A percentile compares a stretch with the other conserved stretches of the same genome.
Evolutionary conservation across 2,329 filamentous ascomycete genomes (phyloP).

Genomic region (Amesomyces nigricolor): DNA sequence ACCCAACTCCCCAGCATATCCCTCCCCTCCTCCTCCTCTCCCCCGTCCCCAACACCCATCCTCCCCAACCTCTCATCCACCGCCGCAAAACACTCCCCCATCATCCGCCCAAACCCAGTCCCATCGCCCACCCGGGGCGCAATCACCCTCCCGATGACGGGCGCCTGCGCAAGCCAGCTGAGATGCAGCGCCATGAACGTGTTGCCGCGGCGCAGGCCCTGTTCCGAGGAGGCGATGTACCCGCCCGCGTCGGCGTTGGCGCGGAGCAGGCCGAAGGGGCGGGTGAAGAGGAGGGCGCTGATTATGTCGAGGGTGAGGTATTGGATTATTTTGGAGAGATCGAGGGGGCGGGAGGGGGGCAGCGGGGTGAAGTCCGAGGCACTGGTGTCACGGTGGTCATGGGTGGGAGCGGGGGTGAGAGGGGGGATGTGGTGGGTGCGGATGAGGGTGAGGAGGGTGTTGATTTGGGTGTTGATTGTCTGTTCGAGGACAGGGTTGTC

Average conservation of each 20-base stretch:
- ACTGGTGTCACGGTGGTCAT: not conserved
- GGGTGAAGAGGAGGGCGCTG: slow-evolving; percentile 46
- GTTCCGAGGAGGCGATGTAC: slow-evolving; percentile 34
- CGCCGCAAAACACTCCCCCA: slow-evolving; percentile 27
- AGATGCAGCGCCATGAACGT: slow-evolving; percentile 8
- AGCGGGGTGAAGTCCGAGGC: slow-evolving; percentile 7
- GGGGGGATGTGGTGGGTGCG: slow-evolving; percentile 36
- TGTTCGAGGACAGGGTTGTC: slow-evolving; percentile 46
- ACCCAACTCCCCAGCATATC: slow-evolving; percentile 32
- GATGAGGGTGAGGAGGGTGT: slow-evolving; percentile 43
- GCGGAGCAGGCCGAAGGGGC: slow-evolving; percentile 44
- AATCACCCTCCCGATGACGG: slow-evolving; percentile 26
- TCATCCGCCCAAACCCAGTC: slow-evolving; percentile 34
- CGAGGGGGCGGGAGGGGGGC: slow-evolving; percentile 36
- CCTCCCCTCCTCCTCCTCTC: slow-evolving; percentile 2
- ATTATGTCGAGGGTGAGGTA: slow-evolving; percentile 54
- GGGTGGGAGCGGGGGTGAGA: slow-evolving; percentile 24
- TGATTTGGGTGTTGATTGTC: slow-evolving; percentile 44
- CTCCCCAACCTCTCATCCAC: slow-evolving; percentile 27
- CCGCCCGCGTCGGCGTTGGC: slow-evolving; percentile 43
- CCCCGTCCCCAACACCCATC: slow-evolving; percentile 18
- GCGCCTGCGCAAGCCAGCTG: slow-evolving; percentile 6
- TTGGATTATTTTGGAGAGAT: slow-evolving; percentile 44
- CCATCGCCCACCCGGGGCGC: slow-evolving; percentile 28
- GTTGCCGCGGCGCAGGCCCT: slow-evolving; percentile 11